Conservation (phyloP, 176 grass and related monocot genomes). For the Zizania latifolia region DNA sequence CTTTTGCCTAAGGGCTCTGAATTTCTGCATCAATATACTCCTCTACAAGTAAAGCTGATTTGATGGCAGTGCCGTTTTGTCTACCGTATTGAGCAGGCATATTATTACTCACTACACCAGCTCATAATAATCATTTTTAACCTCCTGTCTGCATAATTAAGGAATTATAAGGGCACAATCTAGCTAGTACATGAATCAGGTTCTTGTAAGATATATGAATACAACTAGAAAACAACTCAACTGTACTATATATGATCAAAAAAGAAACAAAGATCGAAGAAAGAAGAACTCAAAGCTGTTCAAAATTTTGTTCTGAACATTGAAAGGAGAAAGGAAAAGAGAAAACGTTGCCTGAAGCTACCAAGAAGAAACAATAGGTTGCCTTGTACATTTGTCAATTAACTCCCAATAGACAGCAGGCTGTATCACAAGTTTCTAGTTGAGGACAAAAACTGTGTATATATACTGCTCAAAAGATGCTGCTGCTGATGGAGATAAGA, state of each 20-base stretch:
- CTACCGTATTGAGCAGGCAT: too few relatives aligned
- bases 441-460: slow-evolving; percentile 71
- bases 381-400: slow-evolving; percentile 55
- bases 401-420: slow-evolving; percentile 43
- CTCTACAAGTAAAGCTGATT: slow-evolving; percentile 27
- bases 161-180: too few relatives aligned
- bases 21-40: slow-evolving; percentile 43
- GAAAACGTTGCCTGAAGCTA: slow-evolving; percentile 23
- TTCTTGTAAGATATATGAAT: too few relatives aligned
- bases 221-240: background rate
- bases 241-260: background rate
- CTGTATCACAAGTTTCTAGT: slow-evolving; percentile 50
- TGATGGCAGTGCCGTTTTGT: slow-evolving; percentile 36
- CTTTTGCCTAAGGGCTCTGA: slow-evolving; percentile 23
- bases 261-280: background rate
- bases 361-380: slow-evolving; percentile 36
- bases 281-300: slow-evolving; percentile 12
- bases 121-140: too few relatives aligned
- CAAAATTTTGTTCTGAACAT: slow-evolving; percentile 19
- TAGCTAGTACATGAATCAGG: too few relatives aligned
- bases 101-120: too few relatives aligned
- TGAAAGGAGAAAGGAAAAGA: background rate
- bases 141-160: too few relatives aligned
- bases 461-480: slow-evolving; percentile 72
- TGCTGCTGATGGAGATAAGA: slow-evolving; percentile 46